Evolutionary conservation across 73 alveolate genomes (phyloP).

Genomic region (Symbiodinium pilosum): DNA sequence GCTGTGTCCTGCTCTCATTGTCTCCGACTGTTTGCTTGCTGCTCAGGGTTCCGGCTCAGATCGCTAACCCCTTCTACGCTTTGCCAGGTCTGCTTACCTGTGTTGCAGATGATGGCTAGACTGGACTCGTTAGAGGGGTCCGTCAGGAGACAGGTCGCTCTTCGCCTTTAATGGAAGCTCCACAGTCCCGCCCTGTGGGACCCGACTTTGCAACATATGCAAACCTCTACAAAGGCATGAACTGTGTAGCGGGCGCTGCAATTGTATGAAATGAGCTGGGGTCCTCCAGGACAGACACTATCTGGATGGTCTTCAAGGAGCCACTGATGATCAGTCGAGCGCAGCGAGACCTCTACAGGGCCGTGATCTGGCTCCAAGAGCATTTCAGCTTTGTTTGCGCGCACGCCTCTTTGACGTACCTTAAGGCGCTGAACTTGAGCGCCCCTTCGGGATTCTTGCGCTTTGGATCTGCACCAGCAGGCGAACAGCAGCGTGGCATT

Average conservation of each 20-base stretch:
- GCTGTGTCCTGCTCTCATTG: not conserved
- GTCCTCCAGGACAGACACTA: conserved; percentile 58
- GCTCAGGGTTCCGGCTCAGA: conserved; percentile 49
- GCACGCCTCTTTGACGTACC: not conserved
- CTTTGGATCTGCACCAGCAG: conserved; percentile 54
- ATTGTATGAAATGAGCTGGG: too few species aligned
- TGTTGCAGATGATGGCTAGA: too few species aligned
- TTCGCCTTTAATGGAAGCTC: conserved; percentile 62
- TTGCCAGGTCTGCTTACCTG: conserved; percentile 27
- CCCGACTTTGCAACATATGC: not conserved
- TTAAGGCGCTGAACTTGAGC: conserved; percentile 74
- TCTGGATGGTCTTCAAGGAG: conserved; percentile 93
- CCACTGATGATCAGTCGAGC: conserved; percentile 69
- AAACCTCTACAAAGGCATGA: too few species aligned
- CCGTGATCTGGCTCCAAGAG: not conserved
- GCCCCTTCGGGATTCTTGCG: conserved; percentile 73
- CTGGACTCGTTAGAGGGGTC: not conserved
- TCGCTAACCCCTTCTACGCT: conserved; percentile 82
- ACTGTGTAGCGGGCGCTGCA: not conserved
- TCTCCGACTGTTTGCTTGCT: not conserved
- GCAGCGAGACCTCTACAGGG: conserved; percentile 60
- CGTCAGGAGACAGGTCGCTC: conserved; percentile 37
- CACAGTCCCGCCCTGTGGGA: conserved; percentile 84
- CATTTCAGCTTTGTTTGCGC: not conserved
- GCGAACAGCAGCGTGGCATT: not conserved